Percentiles rank a stretch among this genome's conserved stretches.
Evolutionary conservation across 306 rosid species (phyloP).

Genomic region (Sindora glabra): DNA sequence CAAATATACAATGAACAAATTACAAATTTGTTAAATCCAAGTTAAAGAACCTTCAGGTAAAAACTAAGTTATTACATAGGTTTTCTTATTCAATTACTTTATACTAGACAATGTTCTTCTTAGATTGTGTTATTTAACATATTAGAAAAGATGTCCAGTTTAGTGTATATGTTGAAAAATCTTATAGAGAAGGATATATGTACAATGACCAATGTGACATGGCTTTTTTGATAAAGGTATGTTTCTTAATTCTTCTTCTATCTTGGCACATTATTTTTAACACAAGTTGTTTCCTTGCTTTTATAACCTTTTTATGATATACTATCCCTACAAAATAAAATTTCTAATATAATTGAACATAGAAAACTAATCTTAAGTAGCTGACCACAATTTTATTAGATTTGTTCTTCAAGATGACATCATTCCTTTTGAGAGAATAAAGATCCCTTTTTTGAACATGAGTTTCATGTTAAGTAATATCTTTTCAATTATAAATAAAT

Average conservation of each 20-base stretch:
- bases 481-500: no score
- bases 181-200: constrained; percentile 75
- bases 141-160: constrained; percentile 98
- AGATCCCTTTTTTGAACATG: no score
- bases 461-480: no score
- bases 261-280: neutral
- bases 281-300: neutral
- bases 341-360: neutral
- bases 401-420: no score
- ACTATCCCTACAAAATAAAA: neutral
- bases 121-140: constrained; percentile 51
- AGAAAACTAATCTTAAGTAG: no score
- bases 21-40: constrained; percentile 89
- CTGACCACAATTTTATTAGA: no score
- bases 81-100: no score
- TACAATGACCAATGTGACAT: constrained; percentile 64
- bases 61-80: no score
- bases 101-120: no score
- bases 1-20: constrained; percentile 99
- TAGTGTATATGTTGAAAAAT: constrained; percentile 94
- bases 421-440: no score
- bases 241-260: constrained; percentile 8
- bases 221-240: constrained; percentile 78
- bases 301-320: constrained; percentile 1
- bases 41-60: constrained; percentile 72